A percentile compares a stretch with the other conserved stretches of the same genome.
Conservation (phyloP, 1,139 yeast genomes). For the Hyphopichia pseudoburtonii region DNA sequence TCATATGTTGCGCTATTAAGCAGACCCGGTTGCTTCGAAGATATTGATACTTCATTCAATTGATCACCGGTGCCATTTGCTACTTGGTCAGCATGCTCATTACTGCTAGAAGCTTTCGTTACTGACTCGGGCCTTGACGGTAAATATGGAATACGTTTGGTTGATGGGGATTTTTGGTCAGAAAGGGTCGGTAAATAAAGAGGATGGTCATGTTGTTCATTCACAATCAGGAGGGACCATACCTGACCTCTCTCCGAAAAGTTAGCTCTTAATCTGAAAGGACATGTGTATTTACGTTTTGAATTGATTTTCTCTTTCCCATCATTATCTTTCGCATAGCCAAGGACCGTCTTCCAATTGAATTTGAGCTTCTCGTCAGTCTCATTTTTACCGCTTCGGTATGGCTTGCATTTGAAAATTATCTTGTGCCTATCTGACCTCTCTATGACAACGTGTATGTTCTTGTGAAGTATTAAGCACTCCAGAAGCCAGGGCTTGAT, state of each 20-base stretch:
- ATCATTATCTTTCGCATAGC: constrained; percentile 15
- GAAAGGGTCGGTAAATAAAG: constrained; percentile 10
- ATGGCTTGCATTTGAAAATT: constrained; percentile 64
- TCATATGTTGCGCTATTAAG: too few species aligned
- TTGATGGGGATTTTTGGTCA: background rate
- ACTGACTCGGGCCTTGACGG: background rate
- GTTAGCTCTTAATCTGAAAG: constrained; percentile 70
- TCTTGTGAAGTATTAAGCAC: constrained; percentile 42
- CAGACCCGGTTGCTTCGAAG: too few species aligned
- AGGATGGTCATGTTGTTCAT: constrained; percentile 50
- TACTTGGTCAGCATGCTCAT: too few species aligned
- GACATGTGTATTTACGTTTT: constrained; percentile 47
- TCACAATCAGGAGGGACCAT: constrained; percentile 64
- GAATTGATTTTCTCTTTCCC: constrained; percentile 8
- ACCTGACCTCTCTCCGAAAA: constrained; percentile 52
- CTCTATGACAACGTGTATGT: constrained; percentile 65
- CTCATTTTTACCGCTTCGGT: constrained; percentile 17
- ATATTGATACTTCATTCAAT: too few species aligned
- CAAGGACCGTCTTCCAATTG: too few species aligned
- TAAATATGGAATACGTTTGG: background rate
- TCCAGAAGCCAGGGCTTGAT: constrained; percentile 72
- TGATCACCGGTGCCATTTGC: too few species aligned
- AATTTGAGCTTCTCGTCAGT: too few species aligned
- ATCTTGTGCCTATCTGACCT: constrained; percentile 68
- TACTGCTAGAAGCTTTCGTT: too few species aligned